Evolutionary conservation across 371 early-diverging fungal species (phyloP), one percentile per base, ranked within the genome.

Genomic region (Chytridium lagenaria): DNA sequence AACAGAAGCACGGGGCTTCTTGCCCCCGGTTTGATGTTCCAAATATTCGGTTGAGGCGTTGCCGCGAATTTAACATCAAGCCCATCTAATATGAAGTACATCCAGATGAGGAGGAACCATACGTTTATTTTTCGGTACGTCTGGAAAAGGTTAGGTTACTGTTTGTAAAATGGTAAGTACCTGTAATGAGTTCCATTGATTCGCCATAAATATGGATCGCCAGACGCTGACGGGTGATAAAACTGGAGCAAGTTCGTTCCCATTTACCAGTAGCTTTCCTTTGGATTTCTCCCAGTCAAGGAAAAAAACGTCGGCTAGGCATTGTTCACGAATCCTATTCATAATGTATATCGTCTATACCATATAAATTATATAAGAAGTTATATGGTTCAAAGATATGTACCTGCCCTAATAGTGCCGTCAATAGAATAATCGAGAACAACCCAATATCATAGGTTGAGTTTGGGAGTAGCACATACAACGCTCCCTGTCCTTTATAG

Each of bases 221-320:
- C 87, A 87, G 12, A 83, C 77, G 67, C 84, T 83, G 34, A 86
- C 81, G 2, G 86, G 82, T 28, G 82, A 77, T 2, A 67, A n/a
- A 50, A 50, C 23, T 31, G 67, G 38, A 5, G 37, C 64, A 34
- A 39, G 40, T 1, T 69, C 73, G 50, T 77, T 78, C 23, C 57
- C 67, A 28, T 49, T 66, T 40, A 75, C 64, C 26, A 49, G 7
- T 19, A 71, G 33, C 37, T 79, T 73, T 10, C 84, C 82, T 30
- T 75, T 73, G 1, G 82, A 70, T 40, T 81, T 80, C 73, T 87
- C 87, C 87, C 87, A 87, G 65, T 87, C 87, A 28, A 85, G 74
- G 64, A 87, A 83, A 63, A 87, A 87, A 16, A 87, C 67, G 67
- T 76, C 80, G 22, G 70, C 69, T 22, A 66, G 75, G 72, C 87